phyloP scores from a whole-genome alignment of 306 rosid species.

The Casuarina glauca region DNA sequence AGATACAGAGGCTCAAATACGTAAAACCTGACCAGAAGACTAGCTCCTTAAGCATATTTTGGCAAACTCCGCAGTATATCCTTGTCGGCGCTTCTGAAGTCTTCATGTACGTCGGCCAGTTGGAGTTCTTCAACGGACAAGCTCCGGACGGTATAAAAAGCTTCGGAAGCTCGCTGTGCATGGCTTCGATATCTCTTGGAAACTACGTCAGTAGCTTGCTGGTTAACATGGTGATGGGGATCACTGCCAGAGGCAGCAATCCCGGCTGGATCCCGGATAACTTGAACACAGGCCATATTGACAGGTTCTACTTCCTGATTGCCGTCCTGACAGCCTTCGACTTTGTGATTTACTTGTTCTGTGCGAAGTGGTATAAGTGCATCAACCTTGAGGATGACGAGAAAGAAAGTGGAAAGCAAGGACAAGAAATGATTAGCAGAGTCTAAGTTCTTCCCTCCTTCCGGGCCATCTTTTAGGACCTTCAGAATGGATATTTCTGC shows the following conservation, averaged over 20 bases:
- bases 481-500: not conserved
- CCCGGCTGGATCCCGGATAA: constrained; percentile 59
- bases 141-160: constrained; percentile 66
- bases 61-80: constrained; percentile 57
- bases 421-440: not conserved
- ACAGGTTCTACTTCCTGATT: constrained; percentile 51
- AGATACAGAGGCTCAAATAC: constrained; percentile 33
- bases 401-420: not conserved
- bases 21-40: constrained; percentile 31
- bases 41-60: constrained; percentile 43
- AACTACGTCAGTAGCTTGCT: constrained; percentile 55
- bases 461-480: not conserved
- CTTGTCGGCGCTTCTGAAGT: constrained; percentile 65
- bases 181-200: constrained; percentile 67
- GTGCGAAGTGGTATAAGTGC: constrained; percentile 48
- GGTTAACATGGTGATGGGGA: constrained; percentile 39
- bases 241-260: constrained; percentile 33
- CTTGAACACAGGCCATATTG: constrained; percentile 50
- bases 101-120: constrained; percentile 57
- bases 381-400: constrained; percentile 7
- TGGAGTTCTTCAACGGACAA: constrained; percentile 57
- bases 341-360: constrained; percentile 36
- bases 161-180: constrained; percentile 61
- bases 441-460: not conserved
- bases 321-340: constrained; percentile 48